Percentiles rank a stretch among this genome's conserved stretches.
Conservation (phyloP, 106 monocot species). For the Dendrobium officinale region DNA sequence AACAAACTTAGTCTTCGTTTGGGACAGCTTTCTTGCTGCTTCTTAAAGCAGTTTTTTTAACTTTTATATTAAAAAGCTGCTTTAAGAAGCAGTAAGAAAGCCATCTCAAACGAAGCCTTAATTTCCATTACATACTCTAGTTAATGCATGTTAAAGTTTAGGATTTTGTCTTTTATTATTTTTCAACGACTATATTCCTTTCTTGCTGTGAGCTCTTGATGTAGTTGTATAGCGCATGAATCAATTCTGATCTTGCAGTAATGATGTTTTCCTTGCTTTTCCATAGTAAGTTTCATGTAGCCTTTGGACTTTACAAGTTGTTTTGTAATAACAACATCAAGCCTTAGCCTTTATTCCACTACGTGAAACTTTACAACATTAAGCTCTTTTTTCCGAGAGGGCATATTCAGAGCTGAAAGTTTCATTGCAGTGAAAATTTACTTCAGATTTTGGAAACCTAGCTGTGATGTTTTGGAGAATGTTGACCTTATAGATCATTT, state of each 20-base stretch:
- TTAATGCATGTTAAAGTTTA: too few species aligned
- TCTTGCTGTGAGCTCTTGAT: background rate
- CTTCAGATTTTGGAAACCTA: background rate
- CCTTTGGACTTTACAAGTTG: background rate
- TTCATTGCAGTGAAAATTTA: background rate
- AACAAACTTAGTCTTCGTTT: too few species aligned
- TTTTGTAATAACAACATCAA: too few species aligned
- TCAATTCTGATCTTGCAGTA: background rate
- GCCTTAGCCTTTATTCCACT: too few species aligned
- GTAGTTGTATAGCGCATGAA: background rate
- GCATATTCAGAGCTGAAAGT: background rate
- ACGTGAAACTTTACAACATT: too few species aligned
- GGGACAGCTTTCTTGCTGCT: too few species aligned
- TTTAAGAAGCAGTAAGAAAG: too few species aligned
- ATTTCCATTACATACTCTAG: too few species aligned
- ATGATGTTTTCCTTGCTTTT: background rate
- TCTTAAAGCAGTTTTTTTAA: too few species aligned
- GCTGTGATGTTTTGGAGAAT: background rate
- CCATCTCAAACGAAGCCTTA: too few species aligned
- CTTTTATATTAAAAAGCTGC: too few species aligned
- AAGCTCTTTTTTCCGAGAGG: background rate
- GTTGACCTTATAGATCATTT: background rate
- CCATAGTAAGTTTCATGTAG: background rate
- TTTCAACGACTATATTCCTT: background rate
- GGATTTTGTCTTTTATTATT: too few species aligned